Conservation (phyloP, 2,329 filamentous ascomycete genomes). For the Periconia sp. region DNA sequence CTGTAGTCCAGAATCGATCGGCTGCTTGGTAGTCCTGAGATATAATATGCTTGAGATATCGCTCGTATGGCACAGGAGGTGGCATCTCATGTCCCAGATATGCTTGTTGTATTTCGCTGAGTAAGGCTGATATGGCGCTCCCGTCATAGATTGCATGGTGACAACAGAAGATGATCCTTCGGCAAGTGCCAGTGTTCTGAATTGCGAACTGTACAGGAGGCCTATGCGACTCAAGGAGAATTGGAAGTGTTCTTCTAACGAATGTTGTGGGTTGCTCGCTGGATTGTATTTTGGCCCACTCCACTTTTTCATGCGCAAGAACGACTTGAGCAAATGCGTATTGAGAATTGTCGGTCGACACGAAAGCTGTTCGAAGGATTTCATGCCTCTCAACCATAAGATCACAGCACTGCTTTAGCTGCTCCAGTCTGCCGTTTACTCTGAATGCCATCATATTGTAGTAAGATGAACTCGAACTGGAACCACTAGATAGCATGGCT, state of each 20-base stretch:
- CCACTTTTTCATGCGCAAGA: constrained; percentile 55
- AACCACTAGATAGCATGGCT: constrained; percentile 75
- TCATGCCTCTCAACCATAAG: constrained; percentile 69
- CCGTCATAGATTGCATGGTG: constrained; percentile 92
- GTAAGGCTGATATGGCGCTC: constrained; percentile 72
- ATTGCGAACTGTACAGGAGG: constrained; percentile 47
- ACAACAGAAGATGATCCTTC: constrained; percentile 57
- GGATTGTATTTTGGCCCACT: constrained; percentile 45
- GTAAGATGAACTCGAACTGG: constrained; percentile 62
- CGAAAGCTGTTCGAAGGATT: constrained; percentile 80
- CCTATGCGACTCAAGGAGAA: constrained; percentile 47
- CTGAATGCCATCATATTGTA: constrained; percentile 74
- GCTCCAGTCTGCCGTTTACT: constrained; percentile 57
- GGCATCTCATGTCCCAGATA: constrained; percentile 58
- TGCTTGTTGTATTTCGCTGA: constrained; percentile 71
- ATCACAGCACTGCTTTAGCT: constrained; percentile 67
- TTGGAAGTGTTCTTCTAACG: constrained; percentile 53
- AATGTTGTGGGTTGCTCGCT: constrained; percentile 47
- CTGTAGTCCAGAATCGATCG: constrained; percentile 70
- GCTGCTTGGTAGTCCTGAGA: constrained; percentile 55
- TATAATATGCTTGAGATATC: constrained; percentile 68
- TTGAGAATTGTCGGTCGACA: constrained; percentile 64
- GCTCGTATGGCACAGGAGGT: constrained; percentile 61
- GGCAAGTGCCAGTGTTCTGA: constrained; percentile 20
- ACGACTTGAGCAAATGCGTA: constrained; percentile 77